Evolutionary conservation across 352 stramenopile genomes (phyloP).

Genomic region (Phytophthora citricola): DNA sequence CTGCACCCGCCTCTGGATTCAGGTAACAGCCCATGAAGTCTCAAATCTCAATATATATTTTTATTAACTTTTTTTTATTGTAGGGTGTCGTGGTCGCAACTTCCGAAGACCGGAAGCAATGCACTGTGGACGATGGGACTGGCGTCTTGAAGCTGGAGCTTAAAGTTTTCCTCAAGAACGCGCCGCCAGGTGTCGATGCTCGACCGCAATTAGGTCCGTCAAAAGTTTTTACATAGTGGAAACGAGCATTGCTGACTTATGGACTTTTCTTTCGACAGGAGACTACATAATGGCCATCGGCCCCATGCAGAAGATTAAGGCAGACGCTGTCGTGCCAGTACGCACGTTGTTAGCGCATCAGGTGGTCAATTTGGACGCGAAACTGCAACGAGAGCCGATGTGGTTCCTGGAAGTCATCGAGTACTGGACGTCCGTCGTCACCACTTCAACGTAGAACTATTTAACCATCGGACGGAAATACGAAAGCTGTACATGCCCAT

Average conservation of each 20-base stretch:
- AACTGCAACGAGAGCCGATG: conserved; percentile 63
- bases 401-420: conserved; percentile 82
- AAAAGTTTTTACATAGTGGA: not conserved
- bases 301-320: conserved; percentile 54
- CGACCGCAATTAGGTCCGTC: conserved; percentile 47
- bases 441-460: conserved; percentile 12
- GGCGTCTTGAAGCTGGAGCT: conserved; percentile 50
- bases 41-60: not conserved
- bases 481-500: conserved; percentile 36
- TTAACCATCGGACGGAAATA: conserved; percentile 14
- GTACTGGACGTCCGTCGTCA: conserved; percentile 65
- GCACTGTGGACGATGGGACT: conserved; percentile 80
- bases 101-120: conserved; percentile 43
- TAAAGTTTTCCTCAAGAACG: conserved; percentile 70
- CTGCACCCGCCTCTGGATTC: conserved; percentile 79
- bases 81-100: conserved; percentile 65
- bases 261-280: conserved; percentile 31
- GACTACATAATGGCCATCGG: conserved; percentile 86
- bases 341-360: conserved; percentile 66
- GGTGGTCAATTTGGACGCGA: conserved; percentile 59
- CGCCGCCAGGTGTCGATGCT: conserved; percentile 50
- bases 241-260: not conserved
- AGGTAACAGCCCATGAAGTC: conserved; percentile 28
- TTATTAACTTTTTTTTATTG: not conserved
- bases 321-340: conserved; percentile 10